Base-by-base conservation (phyloP, 2,329 filamentous ascomycete species). In the Westerdykella ornata region DNA sequence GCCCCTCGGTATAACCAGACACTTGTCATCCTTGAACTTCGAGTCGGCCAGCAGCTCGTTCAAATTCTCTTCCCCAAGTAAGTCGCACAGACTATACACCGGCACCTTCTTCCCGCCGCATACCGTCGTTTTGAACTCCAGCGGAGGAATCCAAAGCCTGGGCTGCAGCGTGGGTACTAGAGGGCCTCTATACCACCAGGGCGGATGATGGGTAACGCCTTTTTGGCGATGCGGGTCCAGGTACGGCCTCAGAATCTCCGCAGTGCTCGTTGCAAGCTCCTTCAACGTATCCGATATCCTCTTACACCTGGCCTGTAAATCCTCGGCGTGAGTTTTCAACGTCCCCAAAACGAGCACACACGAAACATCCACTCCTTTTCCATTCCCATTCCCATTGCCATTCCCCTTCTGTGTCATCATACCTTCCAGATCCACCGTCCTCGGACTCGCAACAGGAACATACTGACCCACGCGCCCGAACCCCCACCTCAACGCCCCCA, bases 401-500 rank as follows among this genome's bases (percentile, higher is more conserved):
- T 26, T 26, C 22, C 12, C 22, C 22, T 8, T 26, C 7, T 26
- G n/a, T n/a, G n/a, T 9, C 2, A 62, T 56, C 1, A 65, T 37
- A 15, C 18, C 16, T 7, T 59, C 50, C 13, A 62, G 47, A 32
- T 61, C 52, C 17, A 42, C 42, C 1, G 45, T 16, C 6, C 39
- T 37, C 15, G 57, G 56, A 28, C 54, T 59, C 8, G 39, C 38
- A 13, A 57, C 56, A 0, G 52, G 46, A 0, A 49, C 42, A 38
- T 65, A 36, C 13, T 49, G 55, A 5, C 59, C 57, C 3, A 37
- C 39, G 22, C 53, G 51, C 12, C 47, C 47, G 34, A 63, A 60
- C 37, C 49, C 57, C 44, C 57, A 65, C 30, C 60, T 57, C 34
- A 76, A 46, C n/a, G 60, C 57, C 38, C 59, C 63, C 6, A 62